Evolutionary conservation across 345 rosid species (phyloP).

Genomic region (Reutealis trisperma): DNA sequence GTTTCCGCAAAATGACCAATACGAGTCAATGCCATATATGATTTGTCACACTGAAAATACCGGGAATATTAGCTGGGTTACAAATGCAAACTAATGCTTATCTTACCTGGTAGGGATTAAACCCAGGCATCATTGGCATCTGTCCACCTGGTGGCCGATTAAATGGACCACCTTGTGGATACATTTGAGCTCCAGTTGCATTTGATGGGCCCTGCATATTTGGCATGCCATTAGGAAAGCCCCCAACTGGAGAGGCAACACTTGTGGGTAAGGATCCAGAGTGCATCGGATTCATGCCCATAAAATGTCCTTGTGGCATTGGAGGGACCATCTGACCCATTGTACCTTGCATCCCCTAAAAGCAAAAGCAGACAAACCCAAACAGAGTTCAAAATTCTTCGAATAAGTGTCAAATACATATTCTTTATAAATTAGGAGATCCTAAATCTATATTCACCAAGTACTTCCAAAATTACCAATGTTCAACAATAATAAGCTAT

Average conservation of each 20-base stretch:
- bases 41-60: neutral
- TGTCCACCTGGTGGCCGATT: conserved; percentile 78
- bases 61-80: neutral
- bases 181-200: conserved; percentile 58
- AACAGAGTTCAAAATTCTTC: neutral
- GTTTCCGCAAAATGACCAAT: neutral
- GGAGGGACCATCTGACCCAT: conserved; percentile 79
- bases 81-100: neutral
- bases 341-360: conserved; percentile 82
- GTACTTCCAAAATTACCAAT: neutral
- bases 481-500: neutral
- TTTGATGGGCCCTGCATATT: conserved; percentile 77
- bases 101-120: conserved; percentile 79
- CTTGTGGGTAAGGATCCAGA: conserved; percentile 52
- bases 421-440: neutral
- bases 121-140: conserved; percentile 84
- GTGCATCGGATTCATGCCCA: conserved; percentile 77
- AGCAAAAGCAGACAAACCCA: neutral
- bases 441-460: neutral
- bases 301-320: conserved; percentile 76
- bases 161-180: conserved; percentile 70
- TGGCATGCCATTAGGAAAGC: conserved; percentile 62
- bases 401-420: neutral
- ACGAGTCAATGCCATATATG: too few species aligned
- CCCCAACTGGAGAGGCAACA: conserved; percentile 58